Percentiles rank a stretch among this genome's conserved stretches.
These are phyloP conservation scores for Apiospora koreana DNA, from an alignment of 2,329 filamentous ascomycete genomes.

Conservation along the genomic window DNA sequence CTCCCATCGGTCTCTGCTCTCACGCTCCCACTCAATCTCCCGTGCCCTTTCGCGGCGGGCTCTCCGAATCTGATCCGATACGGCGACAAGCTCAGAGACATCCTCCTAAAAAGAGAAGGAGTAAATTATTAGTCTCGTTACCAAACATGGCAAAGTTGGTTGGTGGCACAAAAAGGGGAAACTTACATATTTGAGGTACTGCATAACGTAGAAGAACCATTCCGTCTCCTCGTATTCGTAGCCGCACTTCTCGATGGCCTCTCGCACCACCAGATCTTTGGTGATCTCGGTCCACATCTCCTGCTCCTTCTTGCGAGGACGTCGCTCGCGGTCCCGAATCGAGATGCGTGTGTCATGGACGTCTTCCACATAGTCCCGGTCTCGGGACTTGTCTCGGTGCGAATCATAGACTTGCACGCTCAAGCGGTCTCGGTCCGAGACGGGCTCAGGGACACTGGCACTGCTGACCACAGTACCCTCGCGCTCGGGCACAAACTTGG, in stretches of 20 bases:
- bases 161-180: neutral
- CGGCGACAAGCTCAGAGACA: constrained; percentile 77
- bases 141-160: neutral
- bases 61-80: constrained; percentile 80
- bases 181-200: constrained; percentile 86
- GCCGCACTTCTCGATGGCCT: constrained; percentile 81
- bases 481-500: constrained; percentile 72
- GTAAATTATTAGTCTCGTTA: constrained; percentile 32
- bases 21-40: constrained; percentile 61
- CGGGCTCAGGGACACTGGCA: constrained; percentile 35
- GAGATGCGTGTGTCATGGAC: constrained; percentile 51
- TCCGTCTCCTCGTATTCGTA: constrained; percentile 92
- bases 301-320: constrained; percentile 47
- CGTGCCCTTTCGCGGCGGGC: constrained; percentile 53
- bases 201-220: constrained; percentile 87
- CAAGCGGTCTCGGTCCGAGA: constrained; percentile 36
- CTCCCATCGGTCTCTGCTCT: constrained; percentile 54
- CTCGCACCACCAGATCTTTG: constrained; percentile 83
- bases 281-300: constrained; percentile 97
- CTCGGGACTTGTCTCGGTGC: constrained; percentile 27
- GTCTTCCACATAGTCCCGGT: constrained; percentile 50
- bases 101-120: constrained; percentile 64
- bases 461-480: constrained; percentile 47
- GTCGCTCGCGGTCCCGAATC: constrained; percentile 36
- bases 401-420: constrained; percentile 48